Evolutionary conservation across 78 protist species (phyloP).

Genomic region (Dictyostelium purpureum): DNA sequence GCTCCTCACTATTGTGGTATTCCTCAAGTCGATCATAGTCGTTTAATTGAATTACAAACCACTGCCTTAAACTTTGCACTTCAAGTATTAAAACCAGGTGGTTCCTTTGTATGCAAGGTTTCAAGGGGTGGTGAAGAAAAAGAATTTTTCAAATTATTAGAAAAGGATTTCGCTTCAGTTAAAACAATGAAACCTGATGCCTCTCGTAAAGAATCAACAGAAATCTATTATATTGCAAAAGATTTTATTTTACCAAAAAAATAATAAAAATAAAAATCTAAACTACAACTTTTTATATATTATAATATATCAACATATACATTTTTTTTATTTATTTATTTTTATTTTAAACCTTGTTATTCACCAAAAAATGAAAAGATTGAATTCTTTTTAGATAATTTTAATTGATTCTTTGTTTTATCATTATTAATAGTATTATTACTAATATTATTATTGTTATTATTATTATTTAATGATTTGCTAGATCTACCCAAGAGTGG

Average conservation of each 20-base stretch:
- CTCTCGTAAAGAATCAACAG: slow-evolving; percentile 66
- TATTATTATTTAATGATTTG: background rate
- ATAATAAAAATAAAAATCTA: background rate
- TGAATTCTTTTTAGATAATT: too few relatives aligned
- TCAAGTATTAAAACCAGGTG: slow-evolving; percentile 28
- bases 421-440: too few relatives aligned
- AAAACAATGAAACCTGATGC: slow-evolving; percentile 72
- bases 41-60: slow-evolving; percentile 17
- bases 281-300: too few relatives aligned
- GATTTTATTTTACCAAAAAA: background rate
- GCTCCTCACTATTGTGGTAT: slow-evolving; percentile 57
- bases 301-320: too few relatives aligned
- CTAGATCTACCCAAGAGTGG: background rate
- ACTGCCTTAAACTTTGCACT: slow-evolving; percentile 7
- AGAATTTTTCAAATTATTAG: background rate
- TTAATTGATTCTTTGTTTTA: too few relatives aligned
- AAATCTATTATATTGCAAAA: slow-evolving; percentile 51
- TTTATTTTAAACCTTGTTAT: too few relatives aligned
- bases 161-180: background rate
- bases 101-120: slow-evolving; percentile 39
- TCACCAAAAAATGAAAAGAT: too few relatives aligned
- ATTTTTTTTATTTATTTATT: too few relatives aligned
- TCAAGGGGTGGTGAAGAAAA: slow-evolving; percentile 61
- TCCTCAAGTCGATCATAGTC: slow-evolving; percentile 13
- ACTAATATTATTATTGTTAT: too few relatives aligned